phyloP scores from a whole-genome alignment of 2,329 filamentous ascomycete species.

The Aspergillus puulaauensis region DNA sequence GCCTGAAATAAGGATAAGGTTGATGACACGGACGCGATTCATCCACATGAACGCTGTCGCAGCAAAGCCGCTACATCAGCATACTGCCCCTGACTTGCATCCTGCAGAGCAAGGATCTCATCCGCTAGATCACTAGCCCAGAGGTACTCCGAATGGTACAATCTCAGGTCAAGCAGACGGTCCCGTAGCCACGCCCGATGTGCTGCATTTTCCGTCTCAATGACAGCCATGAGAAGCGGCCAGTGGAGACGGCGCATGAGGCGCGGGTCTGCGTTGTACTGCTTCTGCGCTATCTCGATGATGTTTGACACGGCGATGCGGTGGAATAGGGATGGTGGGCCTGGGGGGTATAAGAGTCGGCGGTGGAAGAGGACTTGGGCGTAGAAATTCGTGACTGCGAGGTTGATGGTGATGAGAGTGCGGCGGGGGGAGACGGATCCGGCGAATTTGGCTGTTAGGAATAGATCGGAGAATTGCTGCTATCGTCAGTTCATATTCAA shows the following conservation, averaged over 20 bases:
- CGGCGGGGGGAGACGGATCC: slow-evolving; percentile 29
- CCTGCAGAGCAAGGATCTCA: slow-evolving; percentile 28
- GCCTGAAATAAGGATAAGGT: no score
- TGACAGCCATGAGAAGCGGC: slow-evolving; percentile 34
- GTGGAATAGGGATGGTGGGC: slow-evolving; percentile 22
- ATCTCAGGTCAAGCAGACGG: slow-evolving; percentile 28
- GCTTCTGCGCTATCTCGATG: slow-evolving; percentile 33
- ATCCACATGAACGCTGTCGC: slow-evolving; percentile 12
- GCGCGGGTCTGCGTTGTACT: slow-evolving; percentile 29
- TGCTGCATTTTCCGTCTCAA: slow-evolving; percentile 30
- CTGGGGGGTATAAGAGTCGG: slow-evolving; percentile 26
- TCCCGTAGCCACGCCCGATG: slow-evolving; percentile 34
- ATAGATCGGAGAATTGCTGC: slow-evolving; percentile 38
- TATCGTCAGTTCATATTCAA: background rate
- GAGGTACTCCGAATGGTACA: slow-evolving; percentile 29
- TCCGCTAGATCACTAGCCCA: slow-evolving; percentile 33
- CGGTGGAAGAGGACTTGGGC: slow-evolving; percentile 34
- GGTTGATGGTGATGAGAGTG: slow-evolving; percentile 36
- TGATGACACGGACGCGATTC: background rate
- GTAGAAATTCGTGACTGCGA: slow-evolving; percentile 36
- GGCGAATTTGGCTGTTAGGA: slow-evolving; percentile 35
- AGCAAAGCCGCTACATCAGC: slow-evolving; percentile 29
- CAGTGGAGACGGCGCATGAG: slow-evolving; percentile 34
- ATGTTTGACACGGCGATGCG: slow-evolving; percentile 30
- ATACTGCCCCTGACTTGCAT: slow-evolving; percentile 22